Evolutionary conservation across 2,329 filamentous ascomycete genomes (phyloP), one percentile per base, ranked within the genome.

Genomic region (Pseudonectria foliicola): DNA sequence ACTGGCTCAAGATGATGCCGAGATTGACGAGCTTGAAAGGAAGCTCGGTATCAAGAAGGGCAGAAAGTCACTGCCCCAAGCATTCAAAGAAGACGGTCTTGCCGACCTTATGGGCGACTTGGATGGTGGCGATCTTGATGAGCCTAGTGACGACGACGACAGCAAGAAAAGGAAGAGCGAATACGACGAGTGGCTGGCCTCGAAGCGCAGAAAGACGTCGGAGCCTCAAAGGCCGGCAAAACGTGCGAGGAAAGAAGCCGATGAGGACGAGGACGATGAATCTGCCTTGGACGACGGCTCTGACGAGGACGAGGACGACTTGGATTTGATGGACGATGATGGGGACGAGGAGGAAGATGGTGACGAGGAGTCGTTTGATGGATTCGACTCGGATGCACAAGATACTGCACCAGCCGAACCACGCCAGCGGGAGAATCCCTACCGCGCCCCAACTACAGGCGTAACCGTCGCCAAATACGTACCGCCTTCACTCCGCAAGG

Each of bases 1-100:
- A 47, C 65, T 95, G 4, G 80, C 76, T 1, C 70, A 85, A 42
- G 90, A 98, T 39, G 88, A 96, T 52, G 85, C 80, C 3, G 87
- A 95, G 49, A 96, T 98, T 48, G 81, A 82, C 13, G 80, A 80
- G 3, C 66, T 95, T 23, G 92, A 98, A 63, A 88, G 82, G 58
- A 93, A 85, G 53, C 66, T 98, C 3, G 90, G 92, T 0, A 72
- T 95, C 24, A 80, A 73, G 45, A 85, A 81, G 54, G 77, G 78
- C 15, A 82, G 82, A 40, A 93, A 87, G 53, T 80, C 75, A 23
- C 60, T 86, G 5, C 80, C 81, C 0, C 82, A 84, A 45, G 70
- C 78, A 0, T 87, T 89, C 49, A 73, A 77, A 13, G 85, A 94
- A 6, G 89, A 95, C 53, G 90, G 88, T 0, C 64, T 96, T 3